phyloP scores from a whole-genome alignment of 768 basidiomycete species.

The Leucosporidium creatinivorum region DNA sequence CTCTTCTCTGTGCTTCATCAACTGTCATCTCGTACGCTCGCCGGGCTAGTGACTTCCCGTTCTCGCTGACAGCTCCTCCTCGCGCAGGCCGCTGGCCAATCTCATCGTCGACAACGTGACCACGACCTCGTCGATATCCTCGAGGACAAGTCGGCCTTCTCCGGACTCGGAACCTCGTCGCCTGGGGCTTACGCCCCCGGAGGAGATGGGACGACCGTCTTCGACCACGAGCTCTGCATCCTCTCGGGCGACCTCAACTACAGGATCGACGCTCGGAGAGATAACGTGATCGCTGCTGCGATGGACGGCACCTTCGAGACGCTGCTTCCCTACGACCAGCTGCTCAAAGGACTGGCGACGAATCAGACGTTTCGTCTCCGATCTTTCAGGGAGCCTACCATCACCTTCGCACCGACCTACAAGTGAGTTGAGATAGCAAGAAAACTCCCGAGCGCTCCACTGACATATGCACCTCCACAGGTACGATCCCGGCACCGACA shows the following conservation, averaged over 20 bases:
- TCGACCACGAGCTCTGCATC: conserved; percentile 92
- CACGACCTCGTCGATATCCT: conserved; percentile 79
- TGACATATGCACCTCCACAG: too few relatives aligned
- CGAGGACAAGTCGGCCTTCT: conserved; percentile 68
- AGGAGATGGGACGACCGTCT: conserved; percentile 82
- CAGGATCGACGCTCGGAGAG: conserved; percentile 86
- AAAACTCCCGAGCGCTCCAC: too few relatives aligned
- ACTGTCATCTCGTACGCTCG: conserved; percentile 75
- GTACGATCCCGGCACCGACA: conserved; percentile 68
- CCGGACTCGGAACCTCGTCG: conserved; percentile 44
- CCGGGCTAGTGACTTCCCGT: neutral
- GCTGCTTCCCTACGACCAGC: conserved; percentile 74
- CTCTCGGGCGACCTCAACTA: conserved; percentile 90
- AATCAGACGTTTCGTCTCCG: conserved; percentile 75
- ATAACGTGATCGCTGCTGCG: conserved; percentile 65
- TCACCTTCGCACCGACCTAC: conserved; percentile 84
- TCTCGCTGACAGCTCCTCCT: conserved; percentile 4
- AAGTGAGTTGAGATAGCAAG: conserved; percentile 54
- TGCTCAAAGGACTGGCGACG: conserved; percentile 75
- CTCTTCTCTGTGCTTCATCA: conserved; percentile 88
- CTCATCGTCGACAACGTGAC: conserved; percentile 70
- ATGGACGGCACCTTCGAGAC: conserved; percentile 57
- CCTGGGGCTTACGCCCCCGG: conserved; percentile 75
- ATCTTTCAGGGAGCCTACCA: conserved; percentile 67
- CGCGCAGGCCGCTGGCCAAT: conserved; percentile 59